Percentiles rank a stretch among this genome's conserved stretches.
These are phyloP conservation scores for Lactarius akahatsu DNA, from an alignment of 768 basidiomycete species.

Conservation along the genomic window DNA sequence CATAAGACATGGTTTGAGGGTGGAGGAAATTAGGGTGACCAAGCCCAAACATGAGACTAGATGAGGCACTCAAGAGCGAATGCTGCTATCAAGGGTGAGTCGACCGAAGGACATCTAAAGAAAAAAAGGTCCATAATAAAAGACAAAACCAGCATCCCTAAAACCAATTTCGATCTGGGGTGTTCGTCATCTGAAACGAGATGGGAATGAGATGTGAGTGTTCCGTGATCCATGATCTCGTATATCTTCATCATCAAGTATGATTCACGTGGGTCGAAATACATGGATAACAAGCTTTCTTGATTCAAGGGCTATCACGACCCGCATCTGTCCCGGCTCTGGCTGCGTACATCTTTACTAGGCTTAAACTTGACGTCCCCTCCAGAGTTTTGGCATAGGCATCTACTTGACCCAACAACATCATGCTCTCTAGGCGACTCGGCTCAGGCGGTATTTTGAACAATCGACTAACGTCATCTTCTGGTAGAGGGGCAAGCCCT, in stretches of 20 bases:
- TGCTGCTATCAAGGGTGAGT: too few species aligned
- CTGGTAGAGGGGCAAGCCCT: conserved; percentile 82
- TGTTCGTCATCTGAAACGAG: too few species aligned
- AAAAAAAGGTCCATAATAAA: not conserved
- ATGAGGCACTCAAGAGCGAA: not conserved
- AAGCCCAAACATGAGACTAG: not conserved
- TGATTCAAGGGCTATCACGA: conserved; percentile 19
- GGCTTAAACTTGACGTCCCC: conserved; percentile 51
- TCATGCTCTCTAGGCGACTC: conserved; percentile 81
- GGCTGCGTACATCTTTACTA: conserved; percentile 87
- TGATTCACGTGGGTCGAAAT: not conserved
- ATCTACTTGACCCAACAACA: conserved; percentile 86
- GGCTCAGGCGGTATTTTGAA: conserved; percentile 91
- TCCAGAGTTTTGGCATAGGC: conserved; percentile 78
- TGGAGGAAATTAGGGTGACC: not conserved
- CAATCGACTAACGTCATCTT: conserved; percentile 78
- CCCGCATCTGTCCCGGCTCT: conserved; percentile 38
- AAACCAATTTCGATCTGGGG: not conserved
- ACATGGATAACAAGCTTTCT: not conserved
- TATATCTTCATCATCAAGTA: conserved; percentile 1
- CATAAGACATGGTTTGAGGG: not conserved
- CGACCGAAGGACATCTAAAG: too few species aligned
- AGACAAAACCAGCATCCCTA: conserved; percentile 3
- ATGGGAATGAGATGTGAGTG: too few species aligned
- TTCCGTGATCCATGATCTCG: too few species aligned